Percentiles rank a stretch among this genome's conserved stretches.
These are phyloP conservation scores for Pyronema domesticum DNA, from an alignment of 495 filamentous ascomycete genomes.

Conservation along the genomic window DNA sequence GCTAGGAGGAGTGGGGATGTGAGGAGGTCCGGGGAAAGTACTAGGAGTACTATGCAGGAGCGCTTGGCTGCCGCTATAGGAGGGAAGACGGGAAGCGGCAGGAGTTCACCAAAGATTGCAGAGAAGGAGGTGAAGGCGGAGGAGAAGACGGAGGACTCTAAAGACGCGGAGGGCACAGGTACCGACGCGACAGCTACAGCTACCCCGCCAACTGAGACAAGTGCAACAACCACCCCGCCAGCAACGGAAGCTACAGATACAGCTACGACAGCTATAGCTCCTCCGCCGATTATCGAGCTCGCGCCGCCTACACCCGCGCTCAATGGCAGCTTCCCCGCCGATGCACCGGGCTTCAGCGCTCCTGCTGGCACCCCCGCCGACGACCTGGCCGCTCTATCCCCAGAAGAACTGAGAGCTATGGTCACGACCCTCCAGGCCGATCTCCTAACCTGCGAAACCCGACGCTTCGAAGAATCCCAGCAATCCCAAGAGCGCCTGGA, in stretches of 20 bases:
- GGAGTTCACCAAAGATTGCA: not conserved
- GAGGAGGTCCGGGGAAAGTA: conserved; percentile 13
- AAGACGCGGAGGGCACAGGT: not conserved
- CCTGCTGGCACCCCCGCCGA: not conserved
- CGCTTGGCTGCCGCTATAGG: conserved; percentile 50
- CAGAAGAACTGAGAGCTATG: conserved; percentile 20
- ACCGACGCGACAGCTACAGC: not conserved
- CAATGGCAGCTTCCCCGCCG: not conserved
- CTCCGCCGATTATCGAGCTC: not conserved
- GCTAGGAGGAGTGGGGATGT: conserved; percentile 3
- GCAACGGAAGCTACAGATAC: not conserved
- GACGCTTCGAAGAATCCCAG: conserved; percentile 32
- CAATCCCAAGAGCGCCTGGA: conserved; percentile 64
- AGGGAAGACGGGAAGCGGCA: conserved; percentile 6
- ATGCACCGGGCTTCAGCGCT: not conserved
- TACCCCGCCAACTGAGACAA: not conserved
- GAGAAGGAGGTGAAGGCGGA: not conserved
- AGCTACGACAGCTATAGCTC: conserved; percentile 1
- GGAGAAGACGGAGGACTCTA: no score
- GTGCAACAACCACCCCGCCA: not conserved
- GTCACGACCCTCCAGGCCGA: conserved; percentile 12
- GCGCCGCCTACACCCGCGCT: not conserved
- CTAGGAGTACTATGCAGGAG: conserved; percentile 45
- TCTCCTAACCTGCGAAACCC: conserved; percentile 27
- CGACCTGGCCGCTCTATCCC: not conserved